phyloP scores from a whole-genome alignment of 129 eudicot genomes.

The Flaveria bidentis region DNA sequence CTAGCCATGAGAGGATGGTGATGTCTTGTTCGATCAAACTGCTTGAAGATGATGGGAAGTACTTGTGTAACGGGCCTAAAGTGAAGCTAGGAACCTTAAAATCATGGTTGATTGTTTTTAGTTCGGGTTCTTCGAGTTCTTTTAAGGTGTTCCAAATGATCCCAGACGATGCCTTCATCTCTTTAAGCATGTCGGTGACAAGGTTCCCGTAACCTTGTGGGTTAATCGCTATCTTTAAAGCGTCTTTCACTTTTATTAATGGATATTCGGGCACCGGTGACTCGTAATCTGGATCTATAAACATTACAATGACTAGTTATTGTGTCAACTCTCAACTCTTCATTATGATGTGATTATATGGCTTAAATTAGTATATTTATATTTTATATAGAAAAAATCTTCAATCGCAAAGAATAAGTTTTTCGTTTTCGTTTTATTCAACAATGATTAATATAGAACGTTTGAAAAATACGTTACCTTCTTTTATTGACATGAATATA shows the following conservation, averaged over 20 bases:
- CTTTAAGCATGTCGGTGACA: conserved; percentile 21
- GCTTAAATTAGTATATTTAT: too few relatives aligned
- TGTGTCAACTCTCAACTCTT: too few relatives aligned
- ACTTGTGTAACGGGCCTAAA: conserved; percentile 51
- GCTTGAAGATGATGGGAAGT: conserved; percentile 35
- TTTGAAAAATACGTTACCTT: too few relatives aligned
- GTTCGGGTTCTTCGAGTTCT: conserved; percentile 46
- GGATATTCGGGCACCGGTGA: conserved; percentile 38
- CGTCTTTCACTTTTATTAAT: conserved; percentile 40
- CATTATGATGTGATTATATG: too few relatives aligned
- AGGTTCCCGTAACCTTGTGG: conserved; percentile 21
- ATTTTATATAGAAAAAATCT: too few relatives aligned
- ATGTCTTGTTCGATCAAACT: conserved; percentile 45
- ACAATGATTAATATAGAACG: too few relatives aligned
- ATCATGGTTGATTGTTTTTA: conserved; percentile 15
- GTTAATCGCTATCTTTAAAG: conserved; percentile 15
- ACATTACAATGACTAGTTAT: background rate
- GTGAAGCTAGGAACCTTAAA: conserved; percentile 40
- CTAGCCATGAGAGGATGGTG: conserved; percentile 45
- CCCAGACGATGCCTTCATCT: conserved; percentile 41
- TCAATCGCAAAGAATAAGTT: too few relatives aligned
- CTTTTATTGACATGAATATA: too few relatives aligned
- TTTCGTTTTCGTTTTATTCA: too few relatives aligned
- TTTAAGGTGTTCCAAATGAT: conserved; percentile 52
- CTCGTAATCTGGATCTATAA: conserved; percentile 31